Conservation (phyloP, 768 basidiomycete genomes). For the Lentinula edodes region DNA sequence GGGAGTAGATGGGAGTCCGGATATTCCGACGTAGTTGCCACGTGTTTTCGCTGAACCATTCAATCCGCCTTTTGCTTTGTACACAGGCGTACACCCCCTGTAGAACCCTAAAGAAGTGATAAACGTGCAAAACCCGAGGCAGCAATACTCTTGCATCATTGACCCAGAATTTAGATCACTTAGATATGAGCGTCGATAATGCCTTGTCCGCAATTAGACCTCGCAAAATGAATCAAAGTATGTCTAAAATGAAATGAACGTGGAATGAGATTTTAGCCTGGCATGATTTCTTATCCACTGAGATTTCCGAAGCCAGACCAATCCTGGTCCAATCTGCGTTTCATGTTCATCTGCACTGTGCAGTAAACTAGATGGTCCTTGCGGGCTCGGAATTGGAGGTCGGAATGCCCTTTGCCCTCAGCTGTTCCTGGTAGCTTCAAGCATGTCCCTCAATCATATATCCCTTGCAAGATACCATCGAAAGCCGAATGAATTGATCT, state of each 20-base stretch:
- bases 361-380: neutral
- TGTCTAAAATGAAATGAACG: too few relatives aligned
- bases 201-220: too few relatives aligned
- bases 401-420: neutral
- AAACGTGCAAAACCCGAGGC: neutral
- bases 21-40: neutral
- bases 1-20: neutral
- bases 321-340: neutral
- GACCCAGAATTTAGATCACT: neutral
- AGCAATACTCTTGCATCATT: neutral
- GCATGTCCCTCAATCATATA: neutral
- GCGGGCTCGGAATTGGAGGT: neutral
- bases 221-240: too few relatives aligned
- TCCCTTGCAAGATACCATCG: too few relatives aligned
- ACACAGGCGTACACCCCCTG: neutral
- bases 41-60: neutral
- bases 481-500: too few relatives aligned
- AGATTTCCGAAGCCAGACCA: too few relatives aligned
- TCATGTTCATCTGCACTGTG: neutral
- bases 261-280: too few relatives aligned
- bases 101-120: neutral
- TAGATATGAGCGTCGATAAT: neutral
- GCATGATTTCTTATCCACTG: too few relatives aligned
- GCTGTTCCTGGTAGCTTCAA: neutral
- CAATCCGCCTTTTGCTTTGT: neutral